These are phyloP conservation scores for Venturia effusa DNA, from an alignment of 2,329 filamentous ascomycete genomes.

Conservation along the genomic window DNA sequence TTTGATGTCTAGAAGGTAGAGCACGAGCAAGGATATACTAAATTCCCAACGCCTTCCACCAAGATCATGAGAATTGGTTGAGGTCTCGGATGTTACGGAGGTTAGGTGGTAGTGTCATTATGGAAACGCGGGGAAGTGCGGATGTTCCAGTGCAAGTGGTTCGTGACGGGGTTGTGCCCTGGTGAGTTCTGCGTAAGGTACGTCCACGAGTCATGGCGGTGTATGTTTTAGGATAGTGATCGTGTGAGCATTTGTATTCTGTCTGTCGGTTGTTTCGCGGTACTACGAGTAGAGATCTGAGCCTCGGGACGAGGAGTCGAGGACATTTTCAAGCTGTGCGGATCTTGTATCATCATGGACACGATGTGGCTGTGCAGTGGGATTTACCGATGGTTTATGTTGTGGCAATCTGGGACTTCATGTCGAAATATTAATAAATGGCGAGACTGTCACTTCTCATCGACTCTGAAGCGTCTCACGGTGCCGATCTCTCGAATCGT, in stretches of 20 bases:
- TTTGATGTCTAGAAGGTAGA: neutral
- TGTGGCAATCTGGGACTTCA: neutral
- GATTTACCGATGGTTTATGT: neutral
- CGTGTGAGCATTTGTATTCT: neutral
- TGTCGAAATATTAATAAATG: neutral
- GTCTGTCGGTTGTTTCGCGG: neutral
- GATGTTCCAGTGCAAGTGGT: neutral
- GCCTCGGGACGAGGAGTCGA: neutral
- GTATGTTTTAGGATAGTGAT: neutral
- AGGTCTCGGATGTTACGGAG: no score
- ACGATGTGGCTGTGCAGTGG: neutral
- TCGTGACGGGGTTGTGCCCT: neutral
- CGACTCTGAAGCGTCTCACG: neutral
- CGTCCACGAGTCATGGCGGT: neutral
- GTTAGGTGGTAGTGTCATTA: neutral
- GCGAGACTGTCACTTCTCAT: neutral
- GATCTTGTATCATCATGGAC: neutral
- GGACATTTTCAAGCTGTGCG: slow-evolving; percentile 30
- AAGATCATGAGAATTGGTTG: neutral
- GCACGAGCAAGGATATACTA: neutral
- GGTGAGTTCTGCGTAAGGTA: neutral
- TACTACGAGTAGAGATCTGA: no score
- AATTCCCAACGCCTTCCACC: neutral
- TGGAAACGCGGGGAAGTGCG: slow-evolving; percentile 2
- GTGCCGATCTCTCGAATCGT: neutral